Base-by-base conservation (phyloP, 1,139 yeast genomes). In the Taiozyma sp. region DNA sequence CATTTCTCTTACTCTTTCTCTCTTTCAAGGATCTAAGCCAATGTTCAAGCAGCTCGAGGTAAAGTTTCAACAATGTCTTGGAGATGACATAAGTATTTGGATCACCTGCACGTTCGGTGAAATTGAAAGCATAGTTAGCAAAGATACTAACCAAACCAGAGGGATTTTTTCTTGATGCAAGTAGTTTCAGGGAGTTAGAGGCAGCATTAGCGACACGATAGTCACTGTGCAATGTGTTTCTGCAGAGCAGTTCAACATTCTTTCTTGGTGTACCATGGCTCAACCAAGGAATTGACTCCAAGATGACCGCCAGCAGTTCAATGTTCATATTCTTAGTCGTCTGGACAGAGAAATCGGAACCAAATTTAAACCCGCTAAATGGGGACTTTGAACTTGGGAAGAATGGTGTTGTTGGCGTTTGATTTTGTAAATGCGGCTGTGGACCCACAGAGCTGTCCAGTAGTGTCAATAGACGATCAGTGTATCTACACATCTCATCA, bases 121-220 rank as follows among this genome's bases (percentile, higher is more conserved):
- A 80, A 56, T 85, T 83, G 66, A 90, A 89, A 4, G 96, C 87
- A 54, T 81, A 80, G 58, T 87, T 84, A 0, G 96, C 88, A 70
- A 83, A 89, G 29, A 81, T 77, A 1, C 88, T 84, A 45, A 90
- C 77, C 47, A 90, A 73, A 4, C 80, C 76, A 50, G 85, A 80
- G 0, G 97, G 89, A 57, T 88, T 88, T 56, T 79, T 81, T 48
- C 80, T 80, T 3, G 83, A 72, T 1, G 95, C 91, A 44, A 89
- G 68, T 34, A 76, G 73, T 56, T 80, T 83, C 51, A 91, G 71
- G 1, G 96, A 80, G 42, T 70, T 72, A 13, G 81, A 71, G 1
- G 95, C 79, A 35, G 91, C 84, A 28, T 71, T 69, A 0, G 93
- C 75, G 14, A 91, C 81, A 16, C 76, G 70, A 13, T 70, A 68